phyloP scores from a whole-genome alignment of 2,329 filamentous ascomycete genomes.

The Grosmannia penicillata region DNA sequence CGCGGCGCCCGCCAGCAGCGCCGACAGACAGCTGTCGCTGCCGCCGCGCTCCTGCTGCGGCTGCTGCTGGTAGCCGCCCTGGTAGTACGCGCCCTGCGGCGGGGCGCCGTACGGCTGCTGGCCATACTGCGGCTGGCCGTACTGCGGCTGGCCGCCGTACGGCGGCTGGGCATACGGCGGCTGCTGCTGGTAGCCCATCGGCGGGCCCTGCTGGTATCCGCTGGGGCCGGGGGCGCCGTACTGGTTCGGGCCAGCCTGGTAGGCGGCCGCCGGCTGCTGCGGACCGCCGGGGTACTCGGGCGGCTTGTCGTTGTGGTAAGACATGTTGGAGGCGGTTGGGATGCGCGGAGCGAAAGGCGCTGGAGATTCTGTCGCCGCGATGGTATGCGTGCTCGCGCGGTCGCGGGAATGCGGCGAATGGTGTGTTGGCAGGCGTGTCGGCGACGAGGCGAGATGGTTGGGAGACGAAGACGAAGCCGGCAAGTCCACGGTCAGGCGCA shows the following conservation, averaged over 20 bases:
- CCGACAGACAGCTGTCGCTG: slow-evolving; percentile 22
- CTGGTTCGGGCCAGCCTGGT: slow-evolving; percentile 9
- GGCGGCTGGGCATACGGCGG: slow-evolving; percentile 21
- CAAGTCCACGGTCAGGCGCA: too few relatives aligned
- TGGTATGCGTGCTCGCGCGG: too few relatives aligned
- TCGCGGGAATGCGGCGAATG: too few relatives aligned
- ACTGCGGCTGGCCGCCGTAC: slow-evolving; percentile 14
- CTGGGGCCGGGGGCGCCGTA: slow-evolving; percentile 11
- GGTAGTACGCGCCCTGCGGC: slow-evolving; percentile 15
- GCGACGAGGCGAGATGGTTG: too few relatives aligned
- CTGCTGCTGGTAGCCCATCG: slow-evolving; percentile 29
- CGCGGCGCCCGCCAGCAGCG: slow-evolving; percentile 33
- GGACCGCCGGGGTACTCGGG: slow-evolving; percentile 28
- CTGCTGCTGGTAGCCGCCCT: slow-evolving; percentile 10
- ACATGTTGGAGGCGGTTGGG: too few relatives aligned
- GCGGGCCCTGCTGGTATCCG: slow-evolving; percentile 24
- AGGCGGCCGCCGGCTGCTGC: slow-evolving; percentile 13
- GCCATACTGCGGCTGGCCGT: slow-evolving; percentile 16
- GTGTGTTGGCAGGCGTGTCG: too few relatives aligned
- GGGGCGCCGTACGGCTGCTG: slow-evolving; percentile 17
- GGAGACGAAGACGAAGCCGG: too few relatives aligned
- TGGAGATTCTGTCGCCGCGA: too few relatives aligned
- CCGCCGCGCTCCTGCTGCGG: slow-evolving; percentile 12
- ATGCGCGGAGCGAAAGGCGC: background rate
- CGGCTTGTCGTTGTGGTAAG: slow-evolving; percentile 30